These are phyloP conservation scores for Zymoseptoria tritici DNA, from an alignment of 2,329 filamentous ascomycete species.

Conservation along the genomic window DNA sequence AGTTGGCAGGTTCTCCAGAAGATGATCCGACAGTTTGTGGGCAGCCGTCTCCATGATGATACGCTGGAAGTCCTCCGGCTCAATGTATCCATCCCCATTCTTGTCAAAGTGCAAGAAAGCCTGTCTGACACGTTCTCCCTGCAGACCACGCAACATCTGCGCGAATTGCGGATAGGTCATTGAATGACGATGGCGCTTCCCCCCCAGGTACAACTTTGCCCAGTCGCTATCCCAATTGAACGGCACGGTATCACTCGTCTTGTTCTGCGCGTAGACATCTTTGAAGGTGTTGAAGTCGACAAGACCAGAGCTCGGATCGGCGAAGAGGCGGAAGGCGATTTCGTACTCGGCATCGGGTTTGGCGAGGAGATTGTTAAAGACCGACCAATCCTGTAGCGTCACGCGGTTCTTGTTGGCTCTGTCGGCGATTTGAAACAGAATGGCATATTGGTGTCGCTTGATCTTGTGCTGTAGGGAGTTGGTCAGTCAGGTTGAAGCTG, in stretches of 20 bases:
- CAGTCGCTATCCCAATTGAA: conserved; percentile 98
- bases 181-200: conserved; percentile 77
- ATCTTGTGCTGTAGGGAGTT: conserved; percentile 73
- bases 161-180: conserved; percentile 96
- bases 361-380: conserved; percentile 85
- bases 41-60: conserved; percentile 89
- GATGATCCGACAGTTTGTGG: conserved; percentile 95
- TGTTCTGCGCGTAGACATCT: conserved; percentile 78
- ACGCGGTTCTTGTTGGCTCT: conserved; percentile 65
- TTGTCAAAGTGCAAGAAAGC: conserved; percentile 89
- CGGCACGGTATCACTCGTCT: conserved; percentile 73
- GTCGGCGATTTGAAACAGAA: conserved; percentile 90
- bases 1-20: conserved; percentile 82
- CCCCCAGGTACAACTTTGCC: conserved; percentile 89
- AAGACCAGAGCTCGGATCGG: conserved; percentile 70
- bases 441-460: conserved; percentile 86
- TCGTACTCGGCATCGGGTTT: conserved; percentile 98
- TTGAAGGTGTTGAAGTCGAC: conserved; percentile 90
- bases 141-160: conserved; percentile 92
- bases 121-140: conserved; percentile 92
- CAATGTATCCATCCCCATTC: conserved; percentile 88
- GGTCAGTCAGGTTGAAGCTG: not conserved
- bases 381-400: conserved; percentile 76
- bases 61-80: conserved; percentile 90
- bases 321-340: conserved; percentile 95